These are phyloP conservation scores for Dysphania ambrosioides DNA, from an alignment of 148 eudicot species.

Conservation along the genomic window DNA sequence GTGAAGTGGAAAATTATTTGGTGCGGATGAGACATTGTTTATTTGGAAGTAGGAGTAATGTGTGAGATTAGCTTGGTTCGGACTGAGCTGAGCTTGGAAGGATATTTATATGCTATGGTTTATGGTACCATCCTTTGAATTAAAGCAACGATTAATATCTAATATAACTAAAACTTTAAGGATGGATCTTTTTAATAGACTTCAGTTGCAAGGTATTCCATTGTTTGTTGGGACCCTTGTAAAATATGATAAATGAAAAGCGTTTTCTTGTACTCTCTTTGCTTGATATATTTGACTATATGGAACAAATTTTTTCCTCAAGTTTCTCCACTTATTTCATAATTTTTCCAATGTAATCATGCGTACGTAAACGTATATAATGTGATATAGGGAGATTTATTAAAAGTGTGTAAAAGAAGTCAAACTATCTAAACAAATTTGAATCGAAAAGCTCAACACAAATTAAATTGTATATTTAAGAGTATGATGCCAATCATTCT, in stretches of 20 bases:
- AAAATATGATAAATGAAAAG: conserved; percentile 6
- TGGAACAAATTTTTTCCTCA: too few relatives aligned
- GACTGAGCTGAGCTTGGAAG: not conserved
- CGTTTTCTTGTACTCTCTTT: too few relatives aligned
- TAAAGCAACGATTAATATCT: conserved; percentile 24
- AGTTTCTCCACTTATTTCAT: too few relatives aligned
- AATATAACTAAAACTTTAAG: conserved; percentile 33
- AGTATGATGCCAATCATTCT: too few relatives aligned
- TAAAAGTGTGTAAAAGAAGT: too few relatives aligned
- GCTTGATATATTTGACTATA: too few relatives aligned
- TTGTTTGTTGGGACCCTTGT: conserved; percentile 23
- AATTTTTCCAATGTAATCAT: too few relatives aligned
- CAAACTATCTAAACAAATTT: too few relatives aligned
- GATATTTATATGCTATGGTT: conserved; percentile 33
- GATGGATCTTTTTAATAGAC: conserved; percentile 21
- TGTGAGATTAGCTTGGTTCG: conserved; percentile 18
- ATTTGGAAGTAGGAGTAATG: not conserved
- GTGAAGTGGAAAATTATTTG: conserved; percentile 11
- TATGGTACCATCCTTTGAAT: conserved; percentile 31
- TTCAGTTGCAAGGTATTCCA: conserved; percentile 25
- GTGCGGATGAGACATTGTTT: conserved; percentile 16
- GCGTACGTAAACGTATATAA: too few relatives aligned
- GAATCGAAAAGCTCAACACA: too few relatives aligned
- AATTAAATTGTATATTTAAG: too few relatives aligned
- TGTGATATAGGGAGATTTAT: too few relatives aligned